Evolutionary conservation across 208 protist species (phyloP).

Genomic region (Polymyxa betae): DNA sequence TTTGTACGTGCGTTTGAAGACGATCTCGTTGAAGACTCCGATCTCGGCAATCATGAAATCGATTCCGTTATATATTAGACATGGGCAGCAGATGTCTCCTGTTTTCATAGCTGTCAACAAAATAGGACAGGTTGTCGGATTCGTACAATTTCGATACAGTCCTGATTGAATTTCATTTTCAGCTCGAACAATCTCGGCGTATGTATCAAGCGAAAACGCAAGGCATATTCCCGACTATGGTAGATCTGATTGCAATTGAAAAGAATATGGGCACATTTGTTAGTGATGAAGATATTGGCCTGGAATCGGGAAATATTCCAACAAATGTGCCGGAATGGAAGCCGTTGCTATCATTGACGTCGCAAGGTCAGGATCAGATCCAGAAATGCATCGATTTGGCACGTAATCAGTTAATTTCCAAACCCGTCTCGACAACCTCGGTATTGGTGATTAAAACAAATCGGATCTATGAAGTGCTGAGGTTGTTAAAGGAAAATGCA

Average conservation of each 20-base stretch:
- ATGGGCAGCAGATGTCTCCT: neutral
- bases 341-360: neutral
- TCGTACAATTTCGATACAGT: too few species aligned
- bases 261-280: neutral
- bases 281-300: neutral
- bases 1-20: neutral
- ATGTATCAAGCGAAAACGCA: neutral
- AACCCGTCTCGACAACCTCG: too few species aligned
- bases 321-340: neutral
- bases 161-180: too few species aligned
- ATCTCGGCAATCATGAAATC: neutral
- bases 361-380: neutral
- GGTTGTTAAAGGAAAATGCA: too few species aligned
- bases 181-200: neutral
- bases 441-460: too few species aligned
- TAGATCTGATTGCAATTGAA: neutral
- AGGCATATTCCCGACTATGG: neutral
- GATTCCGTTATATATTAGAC: neutral
- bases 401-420: neutral
- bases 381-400: neutral
- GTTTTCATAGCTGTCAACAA: neutral
- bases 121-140: too few species aligned
- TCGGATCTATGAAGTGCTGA: too few species aligned
- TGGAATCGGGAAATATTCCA: neutral
- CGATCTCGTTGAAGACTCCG: neutral